These are phyloP conservation scores for Coemansia sp. DNA, from an alignment of 192 early-diverging fungal species.

Conservation along the genomic window DNA sequence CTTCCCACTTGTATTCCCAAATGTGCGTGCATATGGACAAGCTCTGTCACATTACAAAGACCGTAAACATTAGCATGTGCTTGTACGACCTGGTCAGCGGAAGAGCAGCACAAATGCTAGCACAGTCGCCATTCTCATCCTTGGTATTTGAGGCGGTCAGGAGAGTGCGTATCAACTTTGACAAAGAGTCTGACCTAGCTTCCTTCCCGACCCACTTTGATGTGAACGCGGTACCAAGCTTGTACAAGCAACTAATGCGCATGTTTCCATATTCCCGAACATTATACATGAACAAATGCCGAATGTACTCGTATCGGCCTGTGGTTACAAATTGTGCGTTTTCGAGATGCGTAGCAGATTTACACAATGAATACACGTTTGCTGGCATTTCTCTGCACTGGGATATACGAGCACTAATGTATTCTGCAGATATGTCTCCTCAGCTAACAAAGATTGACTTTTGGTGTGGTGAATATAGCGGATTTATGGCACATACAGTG, in stretches of 20 bases:
- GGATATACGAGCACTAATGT: neutral
- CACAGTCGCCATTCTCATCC: neutral
- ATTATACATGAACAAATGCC: neutral
- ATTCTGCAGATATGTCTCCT: neutral
- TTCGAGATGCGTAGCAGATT: neutral
- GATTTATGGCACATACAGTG: neutral
- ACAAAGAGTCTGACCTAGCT: neutral
- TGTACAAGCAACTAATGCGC: neutral
- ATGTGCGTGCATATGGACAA: neutral
- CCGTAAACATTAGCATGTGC: neutral
- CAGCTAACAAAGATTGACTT: neutral
- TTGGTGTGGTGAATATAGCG: neutral
- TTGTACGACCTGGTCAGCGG: constrained; percentile 9
- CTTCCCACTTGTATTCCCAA: neutral
- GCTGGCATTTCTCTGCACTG: neutral
- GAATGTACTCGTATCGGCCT: neutral
- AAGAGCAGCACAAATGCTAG: neutral
- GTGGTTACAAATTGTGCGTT: neutral
- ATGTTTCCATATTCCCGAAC: constrained; percentile 2
- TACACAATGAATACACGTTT: neutral
- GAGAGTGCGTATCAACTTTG: constrained; percentile 4
- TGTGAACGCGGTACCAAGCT: neutral
- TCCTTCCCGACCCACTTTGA: neutral
- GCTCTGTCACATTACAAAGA: neutral
- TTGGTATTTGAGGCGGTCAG: constrained; percentile 11